Evolutionary conservation across 2,329 filamentous ascomycete genomes (phyloP), one percentile per base, ranked within the genome.

Genomic region (Sphaerulina musiva): DNA sequence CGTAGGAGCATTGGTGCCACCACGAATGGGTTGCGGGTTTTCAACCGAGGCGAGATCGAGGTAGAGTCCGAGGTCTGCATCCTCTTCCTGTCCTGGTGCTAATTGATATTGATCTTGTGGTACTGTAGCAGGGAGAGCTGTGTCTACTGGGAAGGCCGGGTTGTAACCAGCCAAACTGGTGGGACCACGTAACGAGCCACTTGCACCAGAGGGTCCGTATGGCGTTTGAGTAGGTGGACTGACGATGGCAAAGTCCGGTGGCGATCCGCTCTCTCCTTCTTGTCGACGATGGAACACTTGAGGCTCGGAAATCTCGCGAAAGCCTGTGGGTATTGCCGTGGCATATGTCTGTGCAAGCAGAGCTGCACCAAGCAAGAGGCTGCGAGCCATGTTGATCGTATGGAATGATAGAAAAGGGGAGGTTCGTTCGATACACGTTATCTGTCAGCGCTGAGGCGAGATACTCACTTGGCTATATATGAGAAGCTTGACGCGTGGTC

Each of bases 11-110:
- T 66, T 66, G 6, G 59, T 66, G 12, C 65, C 63, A n/a, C 70
- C 71, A 36, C 69, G 64, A 26, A 74, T 71, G 0, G 71, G 72
- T 40, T 74, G 72, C 3, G 71, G 71, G 47, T 73, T 72, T 56
- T 72, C 68, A 2, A 72, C 66, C 12, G 64, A 63, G 0, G 65
- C 63, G 2, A 74, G 61, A 48, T 73, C 70, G 20, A 74, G 66
- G 53, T 70, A 72, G 2, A 74, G 57, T 4, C 72, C 71, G 6
- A 72, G 63, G 20, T 72, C 64, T 23, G 65, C 53, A 46, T 73
- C 66, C 49, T 66, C 67, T 3, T 64, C 62, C 48, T 74, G 72
- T n/a, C 66, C 69, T 4, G 65, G 62, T 29, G 66, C 70, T 8
- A 72, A 59, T 48, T 70, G 62, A 49, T 69, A 73, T 8, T 72